phyloP scores from a whole-genome alignment of 805 yeast genomes.

The Scheffersomyces lignosus region DNA sequence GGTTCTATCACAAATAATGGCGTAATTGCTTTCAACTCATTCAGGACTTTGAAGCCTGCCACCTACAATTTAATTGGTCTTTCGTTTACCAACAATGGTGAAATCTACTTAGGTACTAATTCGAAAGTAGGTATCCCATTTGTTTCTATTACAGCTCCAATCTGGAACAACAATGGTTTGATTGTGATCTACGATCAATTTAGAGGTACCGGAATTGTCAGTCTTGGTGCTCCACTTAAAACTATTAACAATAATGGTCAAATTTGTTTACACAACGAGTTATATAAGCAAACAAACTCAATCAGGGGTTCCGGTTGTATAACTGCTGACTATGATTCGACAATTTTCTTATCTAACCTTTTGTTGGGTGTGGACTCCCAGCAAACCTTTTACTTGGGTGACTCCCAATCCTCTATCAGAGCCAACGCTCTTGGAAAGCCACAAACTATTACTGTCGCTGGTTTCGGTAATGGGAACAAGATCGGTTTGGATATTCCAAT shows the following conservation, averaged over 20 bases:
- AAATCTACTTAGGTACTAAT: slow-evolving; percentile 21
- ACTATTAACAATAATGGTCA: slow-evolving; percentile 15
- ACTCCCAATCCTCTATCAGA: slow-evolving; percentile 15
- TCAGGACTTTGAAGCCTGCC: slow-evolving; percentile 16
- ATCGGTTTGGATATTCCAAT: slow-evolving; percentile 13
- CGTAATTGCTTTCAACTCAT: slow-evolving; percentile 20
- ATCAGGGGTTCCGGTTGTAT: slow-evolving; percentile 27
- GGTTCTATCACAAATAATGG: slow-evolving; percentile 19
- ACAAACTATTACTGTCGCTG: slow-evolving; percentile 21
- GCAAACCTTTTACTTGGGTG: slow-evolving; percentile 20
- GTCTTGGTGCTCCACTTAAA: slow-evolving; percentile 14
- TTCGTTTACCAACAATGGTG: slow-evolving; percentile 23
- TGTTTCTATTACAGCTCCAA: slow-evolving; percentile 11
- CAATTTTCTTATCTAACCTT: slow-evolving; percentile 14
- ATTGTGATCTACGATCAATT: slow-evolving; percentile 13
- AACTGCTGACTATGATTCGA: slow-evolving; percentile 16
- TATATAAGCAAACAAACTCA: slow-evolving; percentile 20
- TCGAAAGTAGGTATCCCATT: slow-evolving; percentile 15
- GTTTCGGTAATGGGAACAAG: slow-evolving; percentile 25
- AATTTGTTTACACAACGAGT: slow-evolving; percentile 25
- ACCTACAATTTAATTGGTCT: slow-evolving; percentile 14
- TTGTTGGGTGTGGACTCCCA: slow-evolving; percentile 10
- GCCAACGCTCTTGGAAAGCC: slow-evolving; percentile 13
- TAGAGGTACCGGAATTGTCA: slow-evolving; percentile 11
- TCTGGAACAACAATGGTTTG: slow-evolving; percentile 20